Evolutionary conservation across 176 grass and related monocot species (phyloP).

Genomic region (Typha latifolia): DNA sequence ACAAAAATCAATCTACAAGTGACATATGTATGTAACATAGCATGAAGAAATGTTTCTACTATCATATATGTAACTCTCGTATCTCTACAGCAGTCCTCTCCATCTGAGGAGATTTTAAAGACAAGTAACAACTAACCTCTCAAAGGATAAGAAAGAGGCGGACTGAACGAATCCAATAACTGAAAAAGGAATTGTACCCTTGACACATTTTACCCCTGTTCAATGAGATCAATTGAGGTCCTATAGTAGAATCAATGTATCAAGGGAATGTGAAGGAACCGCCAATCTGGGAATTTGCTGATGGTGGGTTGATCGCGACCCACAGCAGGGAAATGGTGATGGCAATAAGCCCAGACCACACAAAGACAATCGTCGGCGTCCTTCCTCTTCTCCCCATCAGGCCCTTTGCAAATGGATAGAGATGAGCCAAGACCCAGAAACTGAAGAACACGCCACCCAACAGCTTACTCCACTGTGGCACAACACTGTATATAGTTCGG

Average conservation of each 20-base stretch:
- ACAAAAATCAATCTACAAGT: too few relatives aligned
- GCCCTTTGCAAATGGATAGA: conserved; percentile 27
- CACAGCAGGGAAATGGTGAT: conserved; percentile 24
- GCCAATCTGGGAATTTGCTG: neutral
- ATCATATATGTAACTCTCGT: too few relatives aligned
- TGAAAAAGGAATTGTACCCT: too few relatives aligned
- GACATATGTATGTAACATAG: too few relatives aligned
- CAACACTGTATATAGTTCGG: conserved; percentile 16
- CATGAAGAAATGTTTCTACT: too few relatives aligned
- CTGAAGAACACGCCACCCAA: conserved; percentile 25
- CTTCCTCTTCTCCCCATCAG: conserved; percentile 23
- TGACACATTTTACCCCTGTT: too few relatives aligned
- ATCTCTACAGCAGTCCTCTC: too few relatives aligned
- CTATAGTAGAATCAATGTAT: neutral
- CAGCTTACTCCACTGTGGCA: conserved; percentile 22
- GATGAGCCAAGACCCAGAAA: conserved; percentile 26
- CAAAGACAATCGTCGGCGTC: conserved; percentile 21
- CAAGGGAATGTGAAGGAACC: conserved; percentile 1
- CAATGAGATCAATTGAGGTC: neutral
- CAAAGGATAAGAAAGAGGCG: too few relatives aligned
- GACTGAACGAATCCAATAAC: too few relatives aligned
- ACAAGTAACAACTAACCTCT: too few relatives aligned
- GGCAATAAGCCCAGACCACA: conserved; percentile 26
- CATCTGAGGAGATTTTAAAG: too few relatives aligned
- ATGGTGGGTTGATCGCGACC: conserved; percentile 19